Conservation (phyloP, 1,284 basidiomycete species). For the Moesziomyces parantarcticus region DNA sequence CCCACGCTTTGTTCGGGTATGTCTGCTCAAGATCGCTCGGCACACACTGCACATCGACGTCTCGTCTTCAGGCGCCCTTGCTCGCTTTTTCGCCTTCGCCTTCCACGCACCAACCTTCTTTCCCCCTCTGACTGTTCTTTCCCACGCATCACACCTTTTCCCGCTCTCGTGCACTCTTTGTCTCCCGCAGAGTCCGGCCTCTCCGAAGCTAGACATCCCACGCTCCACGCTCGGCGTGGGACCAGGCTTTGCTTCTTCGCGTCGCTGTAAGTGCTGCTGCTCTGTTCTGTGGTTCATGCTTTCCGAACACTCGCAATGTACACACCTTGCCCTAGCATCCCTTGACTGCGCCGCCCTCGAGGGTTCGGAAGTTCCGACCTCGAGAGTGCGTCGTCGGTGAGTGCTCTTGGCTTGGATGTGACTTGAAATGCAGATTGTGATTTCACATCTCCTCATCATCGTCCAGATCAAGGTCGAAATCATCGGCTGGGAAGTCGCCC, state of each 20-base stretch:
- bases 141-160: background rate
- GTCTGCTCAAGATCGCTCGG: constrained; percentile 18
- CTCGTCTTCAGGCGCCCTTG: background rate
- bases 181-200: background rate
- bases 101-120: background rate
- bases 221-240: too few species aligned
- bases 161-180: background rate
- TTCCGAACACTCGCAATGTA: background rate
- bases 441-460: constrained; percentile 45
- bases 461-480: constrained; percentile 35
- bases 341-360: background rate
- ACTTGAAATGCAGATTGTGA: background rate
- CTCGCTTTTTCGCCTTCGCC: background rate
- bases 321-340: background rate
- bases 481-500: constrained; percentile 79
- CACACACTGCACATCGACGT: background rate
- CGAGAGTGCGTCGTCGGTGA: too few species aligned
- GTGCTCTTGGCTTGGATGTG: too few species aligned
- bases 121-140: constrained; percentile 2
- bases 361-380: too few species aligned
- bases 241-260: constrained; percentile 4
- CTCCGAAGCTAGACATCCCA: background rate
- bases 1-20: constrained; percentile 25
- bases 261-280: constrained; percentile 11
- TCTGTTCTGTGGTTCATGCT: background rate